Evolutionary conservation across 2,329 filamentous ascomycete genomes (phyloP), one percentile per base, ranked within the genome.

Genomic region (Arthrobotrys pseudoclavata): DNA sequence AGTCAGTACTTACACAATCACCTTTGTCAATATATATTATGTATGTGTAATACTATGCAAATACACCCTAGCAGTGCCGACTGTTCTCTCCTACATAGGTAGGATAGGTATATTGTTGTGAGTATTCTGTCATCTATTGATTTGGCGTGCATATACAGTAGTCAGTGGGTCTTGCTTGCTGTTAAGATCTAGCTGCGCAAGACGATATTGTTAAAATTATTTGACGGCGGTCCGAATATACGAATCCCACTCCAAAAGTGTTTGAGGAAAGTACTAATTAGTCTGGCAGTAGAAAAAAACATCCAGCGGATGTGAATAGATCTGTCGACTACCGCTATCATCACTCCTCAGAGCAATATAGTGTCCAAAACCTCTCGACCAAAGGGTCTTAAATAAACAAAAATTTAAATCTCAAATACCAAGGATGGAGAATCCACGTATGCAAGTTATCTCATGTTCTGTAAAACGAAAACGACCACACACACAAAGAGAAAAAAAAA

Each of bases 1-100:
- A 60, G 55, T 26, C 42, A 60, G 31, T 60, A 40, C 55, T 42
- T 40, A 60, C 52, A 57, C n/a, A 57, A 57, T 60, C 55, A 10
- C 5, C 2, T 24, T 12, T 12, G 20, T 60, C 1, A 24, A 20
- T 12, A 42, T 57, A 24, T 24, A 1, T 42, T 15, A 20, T 12
- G 26, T 57, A 24, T 24, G 4, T 42, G 9, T 60, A 42, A 42
- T n/a, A 10, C 31, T 9, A n/a, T 12, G 55, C 18, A 0, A 42
- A 60, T 5, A 40, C 55, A 34, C 53, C 55, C 55, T 42, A 26
- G 55, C 55, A 42, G 1, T 42, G 9, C 22, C 10, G 55, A n/a
- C 18, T 20, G 1, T 24, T 26, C 12, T 26, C 55, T 60, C 20
- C 34, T 34, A 60, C 55, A 60, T 60, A 15, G 20, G 42, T 20